A percentile compares a stretch with the other conserved stretches of the same genome.
Evolutionary conservation across 306 rosid genomes (phyloP).

Genomic region (peach (Prunus persica)): DNA sequence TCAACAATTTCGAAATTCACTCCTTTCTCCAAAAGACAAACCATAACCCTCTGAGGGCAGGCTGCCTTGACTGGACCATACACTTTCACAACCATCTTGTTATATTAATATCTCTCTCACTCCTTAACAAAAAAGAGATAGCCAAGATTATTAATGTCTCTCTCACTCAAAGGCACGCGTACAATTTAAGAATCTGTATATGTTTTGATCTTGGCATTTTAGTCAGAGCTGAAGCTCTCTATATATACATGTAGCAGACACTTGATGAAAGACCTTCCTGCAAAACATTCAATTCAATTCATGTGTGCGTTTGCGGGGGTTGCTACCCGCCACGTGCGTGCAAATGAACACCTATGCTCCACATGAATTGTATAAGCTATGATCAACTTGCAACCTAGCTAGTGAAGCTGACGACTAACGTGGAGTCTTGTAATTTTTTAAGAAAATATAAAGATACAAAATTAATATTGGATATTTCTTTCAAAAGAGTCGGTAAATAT

Average conservation of each 20-base stretch:
- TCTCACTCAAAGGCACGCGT: too few species aligned
- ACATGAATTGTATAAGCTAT: neutral
- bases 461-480: too few species aligned
- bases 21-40: constrained; percentile 66
- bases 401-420: neutral
- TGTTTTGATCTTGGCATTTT: neutral
- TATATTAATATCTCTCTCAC: neutral
- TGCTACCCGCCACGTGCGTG: neutral
- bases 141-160: neutral
- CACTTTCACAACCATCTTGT: constrained; percentile 61
- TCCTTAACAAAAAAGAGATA: neutral
- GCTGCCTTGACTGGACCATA: constrained; percentile 42
- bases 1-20: constrained; percentile 52
- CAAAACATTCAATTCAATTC: neutral
- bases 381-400: neutral
- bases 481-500: too few species aligned
- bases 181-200: neutral
- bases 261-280: neutral
- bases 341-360: neutral
- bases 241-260: neutral
- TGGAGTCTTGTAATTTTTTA: too few species aligned
- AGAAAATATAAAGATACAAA: too few species aligned
- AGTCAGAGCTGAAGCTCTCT: neutral
- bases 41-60: constrained; percentile 64
- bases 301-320: neutral